Evolutionary conservation across 805 yeast species (phyloP).

Genomic region (Phaffomyces opuntiae): DNA sequence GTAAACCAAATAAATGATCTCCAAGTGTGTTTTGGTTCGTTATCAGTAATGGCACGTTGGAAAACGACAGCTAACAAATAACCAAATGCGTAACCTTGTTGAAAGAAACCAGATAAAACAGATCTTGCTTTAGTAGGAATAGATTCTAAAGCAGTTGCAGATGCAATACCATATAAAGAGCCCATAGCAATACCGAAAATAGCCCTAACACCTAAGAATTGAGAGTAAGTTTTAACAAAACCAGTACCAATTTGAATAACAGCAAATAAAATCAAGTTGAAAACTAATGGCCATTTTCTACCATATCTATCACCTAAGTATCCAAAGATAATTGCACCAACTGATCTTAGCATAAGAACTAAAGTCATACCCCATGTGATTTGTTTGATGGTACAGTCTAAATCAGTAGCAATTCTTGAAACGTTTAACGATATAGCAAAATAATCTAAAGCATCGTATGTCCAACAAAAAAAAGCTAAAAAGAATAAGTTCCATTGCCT

Average conservation of each 20-base stretch:
- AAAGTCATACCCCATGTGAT: constrained; percentile 55
- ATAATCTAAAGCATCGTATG: constrained; percentile 62
- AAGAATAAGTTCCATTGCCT: constrained; percentile 49
- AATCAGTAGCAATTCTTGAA: constrained; percentile 36
- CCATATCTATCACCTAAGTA: constrained; percentile 54
- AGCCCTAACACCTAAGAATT: constrained; percentile 57
- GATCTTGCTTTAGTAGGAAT: constrained; percentile 49
- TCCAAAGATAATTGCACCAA: constrained; percentile 60
- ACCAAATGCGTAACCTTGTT: constrained; percentile 76
- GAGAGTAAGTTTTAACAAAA: constrained; percentile 47
- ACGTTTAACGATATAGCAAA: constrained; percentile 51
- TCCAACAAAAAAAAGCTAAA: constrained; percentile 52
- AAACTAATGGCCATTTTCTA: constrained; percentile 49
- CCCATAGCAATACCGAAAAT: constrained; percentile 55
- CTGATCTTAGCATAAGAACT: constrained; percentile 61
- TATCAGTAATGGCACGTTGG: constrained; percentile 54
- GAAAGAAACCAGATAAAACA: constrained; percentile 60
- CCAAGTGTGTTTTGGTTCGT: constrained; percentile 41
- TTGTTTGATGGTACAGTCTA: constrained; percentile 39
- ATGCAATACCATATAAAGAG: constrained; percentile 37
- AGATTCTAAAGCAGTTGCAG: constrained; percentile 37
- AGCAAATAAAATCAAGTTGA: constrained; percentile 39
- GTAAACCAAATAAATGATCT: constrained; percentile 63
- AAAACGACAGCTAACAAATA: constrained; percentile 59
- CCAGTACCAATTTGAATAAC: constrained; percentile 58